Percentiles rank a stretch among this genome's conserved stretches.
These are phyloP conservation scores for Ambrosia trifida DNA, from an alignment of 129 eudicot species.

Conservation along the genomic window DNA sequence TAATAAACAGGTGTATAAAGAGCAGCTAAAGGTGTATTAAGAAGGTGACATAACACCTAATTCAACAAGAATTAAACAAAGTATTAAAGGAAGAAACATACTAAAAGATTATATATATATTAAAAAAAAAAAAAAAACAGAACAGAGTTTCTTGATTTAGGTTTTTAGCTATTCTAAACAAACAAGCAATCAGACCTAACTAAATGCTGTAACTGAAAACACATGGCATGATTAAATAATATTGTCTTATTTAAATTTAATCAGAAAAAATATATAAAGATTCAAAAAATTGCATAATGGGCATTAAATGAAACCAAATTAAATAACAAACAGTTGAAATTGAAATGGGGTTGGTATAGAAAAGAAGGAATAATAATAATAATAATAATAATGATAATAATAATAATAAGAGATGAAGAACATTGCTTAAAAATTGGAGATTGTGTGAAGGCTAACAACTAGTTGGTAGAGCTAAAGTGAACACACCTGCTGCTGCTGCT, in stretches of 20 bases:
- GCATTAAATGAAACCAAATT: conserved; percentile 22
- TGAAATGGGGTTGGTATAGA: conserved; percentile 34
- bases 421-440: conserved; percentile 66
- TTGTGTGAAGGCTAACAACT: conserved; percentile 70
- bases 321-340: neutral
- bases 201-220: conserved; percentile 11
- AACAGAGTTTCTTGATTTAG: conserved; percentile 11
- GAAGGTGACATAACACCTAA: conserved; percentile 33
- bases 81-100: neutral
- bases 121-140: neutral
- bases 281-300: neutral
- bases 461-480: conserved; percentile 90
- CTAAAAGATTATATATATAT: too few relatives aligned
- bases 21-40: conserved; percentile 11
- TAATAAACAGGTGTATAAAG: neutral
- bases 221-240: conserved; percentile 24
- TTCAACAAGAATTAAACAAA: conserved; percentile 21
- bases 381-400: too few relatives aligned
- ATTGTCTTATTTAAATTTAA: neutral
- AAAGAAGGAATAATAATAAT: too few relatives aligned
- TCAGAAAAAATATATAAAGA: conserved; percentile 17
- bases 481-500: conserved; percentile 15
- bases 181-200: neutral
- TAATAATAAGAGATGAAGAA: conserved; percentile 3
- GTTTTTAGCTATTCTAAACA: conserved; percentile 19